These are phyloP conservation scores for Colletotrichum somersetense DNA, from an alignment of 2,329 filamentous ascomycete species.

Conservation along the genomic window DNA sequence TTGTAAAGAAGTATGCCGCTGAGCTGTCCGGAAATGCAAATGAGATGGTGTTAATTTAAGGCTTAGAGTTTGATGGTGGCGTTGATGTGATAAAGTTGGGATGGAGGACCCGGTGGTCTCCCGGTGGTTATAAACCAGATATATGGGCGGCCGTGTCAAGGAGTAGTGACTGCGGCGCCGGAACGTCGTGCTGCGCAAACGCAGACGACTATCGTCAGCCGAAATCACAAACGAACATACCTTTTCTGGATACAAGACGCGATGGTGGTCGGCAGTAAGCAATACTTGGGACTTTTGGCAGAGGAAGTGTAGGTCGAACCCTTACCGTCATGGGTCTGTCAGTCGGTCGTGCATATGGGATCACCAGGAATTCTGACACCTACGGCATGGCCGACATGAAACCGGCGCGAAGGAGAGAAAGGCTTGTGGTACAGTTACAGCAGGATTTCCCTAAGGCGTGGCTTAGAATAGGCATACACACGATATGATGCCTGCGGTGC, in stretches of 20 bases:
- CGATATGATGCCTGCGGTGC: not conserved
- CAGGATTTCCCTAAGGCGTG: slow-evolving; percentile 17
- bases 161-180: slow-evolving; percentile 1
- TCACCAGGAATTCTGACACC: slow-evolving; percentile 12
- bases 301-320: not conserved
- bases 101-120: slow-evolving; percentile 8
- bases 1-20: slow-evolving; percentile 6
- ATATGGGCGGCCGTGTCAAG: not conserved
- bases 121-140: slow-evolving; percentile 17
- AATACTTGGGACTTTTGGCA: not conserved
- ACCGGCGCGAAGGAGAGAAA: not conserved
- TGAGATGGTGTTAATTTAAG: slow-evolving; percentile 3
- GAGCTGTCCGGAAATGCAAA: not conserved
- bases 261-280: slow-evolving; percentile 5
- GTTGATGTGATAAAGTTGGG: slow-evolving; percentile 1
- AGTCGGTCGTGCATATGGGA: slow-evolving; percentile 19
- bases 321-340: not conserved
- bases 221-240: slow-evolving; percentile 3
- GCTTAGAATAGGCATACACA: slow-evolving; percentile 15
- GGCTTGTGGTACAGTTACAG: slow-evolving; percentile 14
- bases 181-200: slow-evolving; percentile 12
- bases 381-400: slow-evolving; percentile 17
- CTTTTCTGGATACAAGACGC: not conserved
- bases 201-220: slow-evolving; percentile 17
- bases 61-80: slow-evolving; percentile 8